Evolutionary conservation across 208 protist species (phyloP), one percentile per base, ranked within the genome.

Genomic region (Perkinsela sp.): DNA sequence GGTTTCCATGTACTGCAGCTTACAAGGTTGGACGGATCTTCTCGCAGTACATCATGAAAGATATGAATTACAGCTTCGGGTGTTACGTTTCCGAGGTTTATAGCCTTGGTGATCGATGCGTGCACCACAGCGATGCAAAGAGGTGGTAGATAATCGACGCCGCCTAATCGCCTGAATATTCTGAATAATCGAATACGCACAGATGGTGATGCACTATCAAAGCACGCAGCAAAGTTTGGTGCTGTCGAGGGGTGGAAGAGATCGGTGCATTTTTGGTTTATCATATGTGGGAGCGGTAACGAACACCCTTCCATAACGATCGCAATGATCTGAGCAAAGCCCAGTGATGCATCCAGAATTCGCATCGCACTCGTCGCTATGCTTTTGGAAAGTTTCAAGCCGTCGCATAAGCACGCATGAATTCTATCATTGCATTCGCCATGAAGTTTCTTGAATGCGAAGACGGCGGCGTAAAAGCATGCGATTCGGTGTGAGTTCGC

Each of bases 311-410:
- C 13, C 6, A 6, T n/a, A 22, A 57, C 13, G 6, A 22, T 22
- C 40, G 40, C 6, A 6, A 57, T 6, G 13, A 68, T 30, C 13
- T 31, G 13, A 13, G 28, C 67, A 28, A 68, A 31, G 2, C 13
- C 67, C 67, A 28, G 6, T 29, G 67, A 28, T 68, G 67, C 67
- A 31, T 15, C 6, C 2, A 68, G 2, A 6, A 68, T 13, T 32
- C 28, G 2, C 13, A 32, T 2, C 30, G 28, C 30, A 13, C 15
- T 29, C 6, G 67, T 30, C 6, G 67, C 28, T 29, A 68, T 68
- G 2, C 28, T 68, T 22, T 68, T 68, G 13, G 67, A 68, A 22
- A 32, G 30, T 22, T 68, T 68, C 67, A 68, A 29, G 28, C 67
- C 28, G 67, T 68, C 67, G 67, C 6, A 6, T 2, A 28, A 29